Evolutionary conservation across 805 yeast genomes (phyloP).

Genomic region (Wickerhamiella lipophila): DNA sequence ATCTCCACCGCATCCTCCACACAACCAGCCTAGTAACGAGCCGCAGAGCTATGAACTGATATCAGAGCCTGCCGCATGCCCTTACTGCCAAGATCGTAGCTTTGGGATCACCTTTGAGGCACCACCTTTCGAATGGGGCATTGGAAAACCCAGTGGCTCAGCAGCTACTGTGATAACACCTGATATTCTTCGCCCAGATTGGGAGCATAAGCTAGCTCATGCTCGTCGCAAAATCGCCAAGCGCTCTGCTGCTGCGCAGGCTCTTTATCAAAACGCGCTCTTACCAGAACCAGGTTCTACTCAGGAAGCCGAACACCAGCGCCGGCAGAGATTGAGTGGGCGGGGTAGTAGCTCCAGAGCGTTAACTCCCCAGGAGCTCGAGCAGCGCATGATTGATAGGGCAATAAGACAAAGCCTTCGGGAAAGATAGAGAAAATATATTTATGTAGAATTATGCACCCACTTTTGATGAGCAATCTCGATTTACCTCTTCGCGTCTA

Average conservation of each 20-base stretch:
- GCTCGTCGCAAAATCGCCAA: constrained; percentile 72
- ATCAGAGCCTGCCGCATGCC: constrained; percentile 83
- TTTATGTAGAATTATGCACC: background rate
- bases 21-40: constrained; percentile 29
- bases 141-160: constrained; percentile 29
- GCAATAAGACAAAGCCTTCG: constrained; percentile 21
- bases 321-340: background rate
- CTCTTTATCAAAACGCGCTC: constrained; percentile 78
- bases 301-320: background rate
- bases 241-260: constrained; percentile 86
- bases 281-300: constrained; percentile 25
- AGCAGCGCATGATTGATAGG: constrained; percentile 21
- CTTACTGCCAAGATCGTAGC: constrained; percentile 79
- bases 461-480: too few species aligned
- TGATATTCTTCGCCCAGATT: constrained; percentile 81
- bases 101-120: constrained; percentile 79
- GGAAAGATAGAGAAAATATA: background rate
- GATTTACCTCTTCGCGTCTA: too few species aligned
- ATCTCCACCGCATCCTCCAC: constrained; percentile 86
- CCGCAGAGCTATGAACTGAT: constrained; percentile 33
- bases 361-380: constrained; percentile 14
- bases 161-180: constrained; percentile 63
- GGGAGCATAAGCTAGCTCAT: constrained; percentile 62
- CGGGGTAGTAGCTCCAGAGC: background rate
- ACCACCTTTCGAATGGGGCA: constrained; percentile 40